Base-by-base conservation (phyloP, 1,284 basidiomycete genomes). In the Boletellus sp. region DNA sequence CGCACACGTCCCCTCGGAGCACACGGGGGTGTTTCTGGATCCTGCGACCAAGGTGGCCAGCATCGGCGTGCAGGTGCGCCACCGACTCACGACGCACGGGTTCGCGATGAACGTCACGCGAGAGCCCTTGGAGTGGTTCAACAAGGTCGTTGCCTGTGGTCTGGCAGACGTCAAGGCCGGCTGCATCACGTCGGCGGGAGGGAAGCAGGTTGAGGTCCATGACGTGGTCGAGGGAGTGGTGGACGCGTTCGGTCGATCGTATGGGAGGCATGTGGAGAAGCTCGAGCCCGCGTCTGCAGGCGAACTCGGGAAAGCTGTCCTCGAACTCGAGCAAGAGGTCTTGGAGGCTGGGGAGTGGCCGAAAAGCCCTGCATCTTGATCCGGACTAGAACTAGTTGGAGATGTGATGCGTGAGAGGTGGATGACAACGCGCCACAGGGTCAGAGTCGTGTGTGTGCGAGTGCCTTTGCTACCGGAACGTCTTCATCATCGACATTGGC, bases 21-120 rank as follows among this genome's bases (percentile, higher is more conserved):
- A 91, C 63, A 91, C 89, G 5, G 90, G 90, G 37, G 83, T 90
- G 41, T 92, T 93, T 67, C 69, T 89, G 53, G 77, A 84, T 64
- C 67, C 72, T 40, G 71, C 67, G 39, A 83, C 82, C 38, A 94
- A 99, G 73, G 81, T 99, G 59, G 92, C 86, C 8, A 96, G 93
- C 54, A 96, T 99, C 53, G 97, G 97, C 44, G 93, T 99, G 47
- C 95, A 98, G 71, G 88, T 99, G 37, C 85, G 93, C 45, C 93
- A 98, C 65, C 81, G 96, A 33, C 80, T 99, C 53, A 94, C 94
- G 32, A 90, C 86, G 19, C 97, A 99, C 67, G 97, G 97, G 0
- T 97, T 99, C 69, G 85, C 95, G 2, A 75, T 98, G 66, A 99
- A 99, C 69, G 76, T 98, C 53, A 93, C 92, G 1, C 70, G 73